Percentiles rank a stretch among this genome's conserved stretches.
These are phyloP conservation scores for Pinus tabuliformis DNA, from an alignment of 75 land plant genomes.

Conservation along the genomic window DNA sequence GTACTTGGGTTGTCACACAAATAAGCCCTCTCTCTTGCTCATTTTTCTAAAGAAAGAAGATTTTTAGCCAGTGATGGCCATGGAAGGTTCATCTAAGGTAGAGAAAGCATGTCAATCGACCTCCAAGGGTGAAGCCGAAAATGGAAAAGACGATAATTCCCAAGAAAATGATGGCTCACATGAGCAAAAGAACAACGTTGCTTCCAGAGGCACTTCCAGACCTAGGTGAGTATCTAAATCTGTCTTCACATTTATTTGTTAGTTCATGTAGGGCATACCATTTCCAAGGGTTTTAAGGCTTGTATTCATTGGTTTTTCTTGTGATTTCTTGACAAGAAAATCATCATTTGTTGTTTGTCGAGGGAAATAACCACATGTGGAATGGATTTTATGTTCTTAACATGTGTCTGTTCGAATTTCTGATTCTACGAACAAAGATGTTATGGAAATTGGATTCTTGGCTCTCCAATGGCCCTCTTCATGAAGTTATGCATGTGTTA, in stretches of 20 bases:
- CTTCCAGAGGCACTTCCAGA: neutral
- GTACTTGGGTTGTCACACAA: too few species aligned
- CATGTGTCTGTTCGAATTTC: neutral
- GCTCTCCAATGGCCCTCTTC: conserved; percentile 46
- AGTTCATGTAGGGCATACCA: neutral
- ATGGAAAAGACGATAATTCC: neutral
- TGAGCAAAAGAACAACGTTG: neutral
- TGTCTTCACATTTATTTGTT: neutral
- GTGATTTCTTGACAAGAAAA: conserved; percentile 15
- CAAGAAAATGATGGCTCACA: neutral
- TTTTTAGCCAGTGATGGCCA: too few species aligned
- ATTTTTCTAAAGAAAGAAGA: too few species aligned
- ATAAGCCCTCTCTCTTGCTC: too few species aligned
- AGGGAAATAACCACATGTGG: conserved; percentile 46
- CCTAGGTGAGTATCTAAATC: neutral
- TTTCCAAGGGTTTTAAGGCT: neutral
- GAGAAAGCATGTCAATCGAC: neutral
- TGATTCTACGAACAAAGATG: conserved; percentile 45
- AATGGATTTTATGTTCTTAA: neutral
- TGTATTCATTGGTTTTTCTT: neutral
- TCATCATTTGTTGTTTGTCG: conserved; percentile 39
- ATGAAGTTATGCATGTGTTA: conserved; percentile 78
- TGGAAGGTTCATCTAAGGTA: too few species aligned
- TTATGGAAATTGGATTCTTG: conserved; percentile 56
- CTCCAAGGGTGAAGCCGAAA: neutral